Evolutionary conservation across 1,284 basidiomycete species (phyloP).

Genomic region (Ganoderma leucocontextum): DNA sequence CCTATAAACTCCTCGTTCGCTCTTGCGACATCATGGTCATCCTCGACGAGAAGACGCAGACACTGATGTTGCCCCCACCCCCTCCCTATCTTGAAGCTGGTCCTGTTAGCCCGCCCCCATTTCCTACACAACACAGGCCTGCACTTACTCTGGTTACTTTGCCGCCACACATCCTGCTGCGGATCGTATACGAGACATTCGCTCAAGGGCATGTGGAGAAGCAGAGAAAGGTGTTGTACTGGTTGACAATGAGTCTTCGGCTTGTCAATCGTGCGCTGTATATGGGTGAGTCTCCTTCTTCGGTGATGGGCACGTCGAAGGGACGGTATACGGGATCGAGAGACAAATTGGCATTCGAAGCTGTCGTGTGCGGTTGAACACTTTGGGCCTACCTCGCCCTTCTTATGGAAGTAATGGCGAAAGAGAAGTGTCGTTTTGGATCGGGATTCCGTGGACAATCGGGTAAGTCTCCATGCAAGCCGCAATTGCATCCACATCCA

Average conservation of each 20-base stretch:
- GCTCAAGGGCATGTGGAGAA: conserved; percentile 54
- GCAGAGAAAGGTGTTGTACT: conserved; percentile 72
- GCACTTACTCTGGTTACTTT: conserved; percentile 48
- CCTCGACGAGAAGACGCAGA: conserved; percentile 60
- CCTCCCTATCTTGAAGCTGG: conserved; percentile 47
- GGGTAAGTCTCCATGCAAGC: not conserved
- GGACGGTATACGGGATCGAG: not conserved
- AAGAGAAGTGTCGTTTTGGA: not conserved
- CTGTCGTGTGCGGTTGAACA: not conserved
- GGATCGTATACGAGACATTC: conserved; percentile 70
- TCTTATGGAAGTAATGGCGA: not conserved
- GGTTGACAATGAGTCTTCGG: conserved; percentile 69
- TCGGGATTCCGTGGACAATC: not conserved
- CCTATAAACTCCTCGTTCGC: conserved; percentile 26
- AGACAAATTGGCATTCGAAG: not conserved
- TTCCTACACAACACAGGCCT: conserved; percentile 36
- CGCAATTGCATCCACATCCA: not conserved
- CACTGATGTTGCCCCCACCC: conserved; percentile 49
- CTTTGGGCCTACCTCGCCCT: not conserved
- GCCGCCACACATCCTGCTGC: conserved; percentile 65
- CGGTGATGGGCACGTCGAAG: not conserved
- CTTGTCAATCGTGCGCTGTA: conserved; percentile 73
- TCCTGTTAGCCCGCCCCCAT: conserved; percentile 45
- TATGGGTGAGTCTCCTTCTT: conserved; percentile 54
- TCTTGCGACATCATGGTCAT: conserved; percentile 49